Evolutionary conservation across 371 early-diverging fungal genomes (phyloP).

Genomic region (Mucor mucedo): DNA sequence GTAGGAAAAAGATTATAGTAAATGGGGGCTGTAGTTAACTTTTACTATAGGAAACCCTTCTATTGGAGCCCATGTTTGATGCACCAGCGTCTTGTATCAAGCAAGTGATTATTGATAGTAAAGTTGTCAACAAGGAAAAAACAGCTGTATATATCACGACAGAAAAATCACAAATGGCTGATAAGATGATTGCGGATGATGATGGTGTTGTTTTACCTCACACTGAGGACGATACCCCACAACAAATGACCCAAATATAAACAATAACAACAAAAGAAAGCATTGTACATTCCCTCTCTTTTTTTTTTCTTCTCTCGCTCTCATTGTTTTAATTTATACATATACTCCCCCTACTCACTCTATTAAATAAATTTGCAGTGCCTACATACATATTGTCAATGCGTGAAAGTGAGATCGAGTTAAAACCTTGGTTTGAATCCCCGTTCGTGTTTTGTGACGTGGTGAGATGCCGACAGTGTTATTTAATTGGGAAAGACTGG

Average conservation of each 20-base stretch:
- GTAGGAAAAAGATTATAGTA: constrained; percentile 24
- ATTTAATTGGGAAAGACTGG: too few relatives aligned
- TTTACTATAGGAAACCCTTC: constrained; percentile 61
- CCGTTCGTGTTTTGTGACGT: not conserved
- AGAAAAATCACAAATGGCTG: constrained; percentile 28
- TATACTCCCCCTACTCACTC: too few relatives aligned
- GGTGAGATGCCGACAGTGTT: not conserved
- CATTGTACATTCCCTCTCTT: too few relatives aligned
- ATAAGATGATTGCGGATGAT: constrained; percentile 30
- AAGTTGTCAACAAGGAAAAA: constrained; percentile 45
- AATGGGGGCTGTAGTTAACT: not conserved
- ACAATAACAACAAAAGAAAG: not conserved
- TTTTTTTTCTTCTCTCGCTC: not conserved
- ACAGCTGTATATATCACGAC: constrained; percentile 26
- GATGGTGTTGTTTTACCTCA: constrained; percentile 15
- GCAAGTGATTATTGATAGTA: constrained; percentile 73
- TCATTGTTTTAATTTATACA: constrained; percentile 1
- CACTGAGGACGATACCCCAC: constrained; percentile 19
- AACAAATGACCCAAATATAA: constrained; percentile 35
- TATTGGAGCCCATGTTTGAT: constrained; percentile 85
- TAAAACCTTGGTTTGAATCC: too few relatives aligned
- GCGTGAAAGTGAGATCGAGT: too few relatives aligned
- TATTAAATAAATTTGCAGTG: too few relatives aligned
- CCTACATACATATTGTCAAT: too few relatives aligned
- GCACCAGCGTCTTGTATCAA: constrained; percentile 75